Base-by-base conservation (phyloP, 805 yeast species). In the Torulaspora microellipsoides region DNA sequence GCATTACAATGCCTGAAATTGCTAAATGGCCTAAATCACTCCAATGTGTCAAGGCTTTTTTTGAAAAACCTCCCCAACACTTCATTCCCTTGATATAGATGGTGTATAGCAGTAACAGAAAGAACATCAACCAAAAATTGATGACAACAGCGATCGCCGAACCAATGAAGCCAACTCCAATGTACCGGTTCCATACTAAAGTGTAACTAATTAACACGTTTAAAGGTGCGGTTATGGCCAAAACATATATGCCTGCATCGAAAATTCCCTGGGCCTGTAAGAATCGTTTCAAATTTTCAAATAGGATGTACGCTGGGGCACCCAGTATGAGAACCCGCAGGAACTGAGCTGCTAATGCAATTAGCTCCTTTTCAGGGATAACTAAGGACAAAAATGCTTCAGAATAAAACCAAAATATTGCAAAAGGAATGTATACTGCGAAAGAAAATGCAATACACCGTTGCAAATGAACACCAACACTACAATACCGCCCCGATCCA, bases 211-310 rank as follows among this genome's bases (percentile, higher is more conserved):
- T 59, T 3, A 83, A 31, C 11, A 80, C 71, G 58, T 84, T 85
- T 27, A 83, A 48, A 1, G 96, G 96, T 0, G 89, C 82, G 45
- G 85, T 78, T 3, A 85, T 55, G 15, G 58, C 44, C 31, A 85
- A 66, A 10, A 81, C 83, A 49, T 80, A 77, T 6, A 95, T 84
- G 8, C 90, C 83, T 4, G 95, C 95, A 57, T 85, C 83, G 69
- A 85, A 89, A 11, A 87, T 81, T 27, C 87, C 86, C 63, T 88
- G 96, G 0, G 95, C 86, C 67, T 87, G 96, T 45, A 88, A 65
- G 55, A 76, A 87, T 45, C 95, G 70, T 65, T 89, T 88, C 23
- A 88, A 80, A 33, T 87, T 77, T 65, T 89, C 96, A 61, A 88
- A 88, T 10, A 84, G 47, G 35, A 85, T 72, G 53, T 81, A 77